phyloP scores from a whole-genome alignment of 495 filamentous ascomycete genomes.

The Pseudomonodictys pantanalensis region DNA sequence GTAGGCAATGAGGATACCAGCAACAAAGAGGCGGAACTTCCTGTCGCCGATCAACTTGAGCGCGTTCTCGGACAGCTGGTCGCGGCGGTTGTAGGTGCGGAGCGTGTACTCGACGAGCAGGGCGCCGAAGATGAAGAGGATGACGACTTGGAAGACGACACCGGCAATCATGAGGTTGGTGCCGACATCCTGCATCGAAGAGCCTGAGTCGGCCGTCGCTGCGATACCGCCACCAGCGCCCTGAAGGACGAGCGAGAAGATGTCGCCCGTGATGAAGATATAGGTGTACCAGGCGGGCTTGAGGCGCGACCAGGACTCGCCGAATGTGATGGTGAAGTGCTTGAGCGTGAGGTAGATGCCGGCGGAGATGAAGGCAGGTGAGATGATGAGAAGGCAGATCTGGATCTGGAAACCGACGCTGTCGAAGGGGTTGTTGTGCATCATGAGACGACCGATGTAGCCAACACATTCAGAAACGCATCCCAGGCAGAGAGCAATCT shows the following conservation, averaged over 20 bases:
- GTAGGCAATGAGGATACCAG: constrained; percentile 25
- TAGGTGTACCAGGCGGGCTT: constrained; percentile 51
- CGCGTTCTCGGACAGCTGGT: constrained; percentile 3
- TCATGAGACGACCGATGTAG: constrained; percentile 47
- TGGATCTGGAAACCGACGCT: constrained; percentile 35
- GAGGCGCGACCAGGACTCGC: constrained; percentile 49
- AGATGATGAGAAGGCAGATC: constrained; percentile 53
- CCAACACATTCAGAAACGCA: constrained; percentile 46
- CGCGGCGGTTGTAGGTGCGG: constrained; percentile 25
- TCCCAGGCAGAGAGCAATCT: constrained; percentile 43
- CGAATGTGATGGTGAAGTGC: constrained; percentile 47
- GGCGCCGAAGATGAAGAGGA: constrained; percentile 37
- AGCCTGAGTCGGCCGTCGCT: constrained; percentile 27
- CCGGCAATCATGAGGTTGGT: constrained; percentile 42
- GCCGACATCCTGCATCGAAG: constrained; percentile 27
- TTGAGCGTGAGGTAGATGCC: constrained; percentile 58
- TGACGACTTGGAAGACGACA: constrained; percentile 42
- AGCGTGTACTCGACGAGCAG: constrained; percentile 30
- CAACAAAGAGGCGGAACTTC: constrained; percentile 25
- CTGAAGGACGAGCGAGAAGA: constrained; percentile 53
- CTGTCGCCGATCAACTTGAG: background rate
- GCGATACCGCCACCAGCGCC: constrained; percentile 51
- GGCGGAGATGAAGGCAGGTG: constrained; percentile 56
- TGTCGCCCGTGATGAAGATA: constrained; percentile 54
- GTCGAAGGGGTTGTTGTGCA: constrained; percentile 44